Conservation (phyloP, 768 basidiomycete genomes). For the Russula virescens region DNA sequence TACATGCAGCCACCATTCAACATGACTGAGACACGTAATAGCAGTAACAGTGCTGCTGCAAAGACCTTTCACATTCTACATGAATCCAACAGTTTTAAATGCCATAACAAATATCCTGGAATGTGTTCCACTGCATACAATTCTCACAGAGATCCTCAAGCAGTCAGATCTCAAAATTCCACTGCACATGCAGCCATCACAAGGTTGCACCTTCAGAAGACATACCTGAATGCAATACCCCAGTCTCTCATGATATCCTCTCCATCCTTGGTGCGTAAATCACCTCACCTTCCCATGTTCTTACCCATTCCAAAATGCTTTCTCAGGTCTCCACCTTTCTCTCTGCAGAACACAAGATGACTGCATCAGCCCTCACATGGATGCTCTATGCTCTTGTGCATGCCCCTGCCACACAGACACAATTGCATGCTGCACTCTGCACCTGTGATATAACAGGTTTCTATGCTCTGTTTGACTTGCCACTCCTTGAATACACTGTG, state of each 20-base stretch:
- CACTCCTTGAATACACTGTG: constrained; percentile 57
- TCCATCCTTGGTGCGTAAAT: constrained; percentile 22
- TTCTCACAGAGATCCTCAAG: too few relatives aligned
- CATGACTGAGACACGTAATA: too few relatives aligned
- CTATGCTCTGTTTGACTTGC: constrained; percentile 31
- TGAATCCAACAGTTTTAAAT: too few relatives aligned
- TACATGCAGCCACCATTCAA: too few relatives aligned
- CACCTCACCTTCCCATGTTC: constrained; percentile 39
- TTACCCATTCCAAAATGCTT: constrained; percentile 52
- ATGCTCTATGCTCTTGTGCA: constrained; percentile 52
- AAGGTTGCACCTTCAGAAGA: neutral
- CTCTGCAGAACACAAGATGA: constrained; percentile 61
- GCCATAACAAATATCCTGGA: too few relatives aligned
- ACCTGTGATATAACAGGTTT: constrained; percentile 24
- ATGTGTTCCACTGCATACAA: too few relatives aligned
- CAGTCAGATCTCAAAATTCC: too few relatives aligned
- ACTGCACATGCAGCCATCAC: constrained; percentile 17
- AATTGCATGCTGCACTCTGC: constrained; percentile 42
- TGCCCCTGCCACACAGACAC: constrained; percentile 40
- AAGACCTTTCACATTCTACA: too few relatives aligned
- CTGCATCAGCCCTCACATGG: constrained; percentile 54
- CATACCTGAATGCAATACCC: neutral
- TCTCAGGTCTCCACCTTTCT: constrained; percentile 63
- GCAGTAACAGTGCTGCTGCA: too few relatives aligned
- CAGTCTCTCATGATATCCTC: constrained; percentile 18